Evolutionary conservation across 768 basidiomycete genomes (phyloP).

Genomic region (Leucocoprinus birnbaumii): DNA sequence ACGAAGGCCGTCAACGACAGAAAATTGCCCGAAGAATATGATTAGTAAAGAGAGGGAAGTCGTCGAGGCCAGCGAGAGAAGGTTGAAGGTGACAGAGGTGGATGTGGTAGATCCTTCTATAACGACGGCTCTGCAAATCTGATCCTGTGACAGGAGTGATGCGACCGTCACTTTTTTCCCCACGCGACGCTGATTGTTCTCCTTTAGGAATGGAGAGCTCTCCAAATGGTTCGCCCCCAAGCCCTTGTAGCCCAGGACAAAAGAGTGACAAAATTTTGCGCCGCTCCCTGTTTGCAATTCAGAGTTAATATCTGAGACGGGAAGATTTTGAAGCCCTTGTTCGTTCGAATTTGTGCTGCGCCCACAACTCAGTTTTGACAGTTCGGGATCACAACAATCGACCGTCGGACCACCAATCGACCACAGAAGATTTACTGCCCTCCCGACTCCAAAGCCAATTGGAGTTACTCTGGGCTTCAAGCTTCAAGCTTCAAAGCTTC

Average conservation of each 20-base stretch:
- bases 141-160: constrained; percentile 19
- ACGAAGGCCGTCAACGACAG: constrained; percentile 1
- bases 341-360: too few species aligned
- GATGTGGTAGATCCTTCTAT: constrained; percentile 20
- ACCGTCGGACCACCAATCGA: too few species aligned
- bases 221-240: background rate
- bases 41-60: constrained; percentile 11
- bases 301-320: too few species aligned
- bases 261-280: too few species aligned
- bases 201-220: background rate
- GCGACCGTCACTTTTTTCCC: constrained; percentile 12
- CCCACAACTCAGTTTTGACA: too few species aligned
- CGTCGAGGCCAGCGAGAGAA: constrained; percentile 19
- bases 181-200: constrained; percentile 5
- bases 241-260: background rate
- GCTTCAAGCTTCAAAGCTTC: too few species aligned
- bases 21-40: background rate
- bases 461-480: too few species aligned
- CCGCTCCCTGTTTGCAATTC: too few species aligned
- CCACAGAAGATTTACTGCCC: too few species aligned
- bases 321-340: too few species aligned
- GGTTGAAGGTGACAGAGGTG: constrained; percentile 17
- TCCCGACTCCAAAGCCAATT: too few species aligned
- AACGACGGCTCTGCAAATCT: constrained; percentile 15
- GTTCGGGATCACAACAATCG: too few species aligned